phyloP scores from a whole-genome alignment of 495 filamentous ascomycete species.

The Penicillium chermesinum region DNA sequence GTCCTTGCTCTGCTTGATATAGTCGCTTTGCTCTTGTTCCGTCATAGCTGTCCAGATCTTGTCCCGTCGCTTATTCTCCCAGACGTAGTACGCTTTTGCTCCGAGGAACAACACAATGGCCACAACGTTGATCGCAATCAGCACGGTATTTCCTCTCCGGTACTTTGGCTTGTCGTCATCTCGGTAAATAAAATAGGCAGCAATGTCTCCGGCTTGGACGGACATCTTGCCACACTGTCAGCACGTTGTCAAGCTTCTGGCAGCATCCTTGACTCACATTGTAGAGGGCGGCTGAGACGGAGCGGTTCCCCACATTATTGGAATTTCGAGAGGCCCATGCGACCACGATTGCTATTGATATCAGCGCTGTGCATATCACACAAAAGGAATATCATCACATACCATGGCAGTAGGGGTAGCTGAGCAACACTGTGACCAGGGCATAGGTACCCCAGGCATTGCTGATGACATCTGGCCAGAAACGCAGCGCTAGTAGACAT shows the following conservation, averaged over 20 bases:
- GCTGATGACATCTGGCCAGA: conserved; percentile 31
- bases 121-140: conserved; percentile 31
- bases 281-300: conserved; percentile 53
- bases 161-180: conserved; percentile 58
- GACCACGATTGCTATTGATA: conserved; percentile 49
- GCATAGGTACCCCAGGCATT: conserved; percentile 49
- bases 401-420: conserved; percentile 51
- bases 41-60: conserved; percentile 27
- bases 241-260: background rate
- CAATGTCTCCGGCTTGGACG: conserved; percentile 57
- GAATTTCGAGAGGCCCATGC: conserved; percentile 57
- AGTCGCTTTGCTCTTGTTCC: conserved; percentile 4
- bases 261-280: conserved; percentile 24
- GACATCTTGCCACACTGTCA: conserved; percentile 64
- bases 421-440: conserved; percentile 43
- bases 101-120: background rate
- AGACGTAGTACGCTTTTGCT: conserved; percentile 47
- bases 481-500: conserved; percentile 44
- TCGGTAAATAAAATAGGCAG: conserved; percentile 54
- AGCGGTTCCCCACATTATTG: conserved; percentile 57
- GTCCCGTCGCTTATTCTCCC: conserved; percentile 45
- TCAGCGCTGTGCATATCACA: conserved; percentile 1
- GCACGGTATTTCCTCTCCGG: conserved; percentile 55
- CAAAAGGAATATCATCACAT: background rate
- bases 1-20: conserved; percentile 19